Percentiles rank a stretch among this genome's conserved stretches.
phyloP scores from a whole-genome alignment of 768 basidiomycete species.

The Rhodocollybia butyracea region DNA sequence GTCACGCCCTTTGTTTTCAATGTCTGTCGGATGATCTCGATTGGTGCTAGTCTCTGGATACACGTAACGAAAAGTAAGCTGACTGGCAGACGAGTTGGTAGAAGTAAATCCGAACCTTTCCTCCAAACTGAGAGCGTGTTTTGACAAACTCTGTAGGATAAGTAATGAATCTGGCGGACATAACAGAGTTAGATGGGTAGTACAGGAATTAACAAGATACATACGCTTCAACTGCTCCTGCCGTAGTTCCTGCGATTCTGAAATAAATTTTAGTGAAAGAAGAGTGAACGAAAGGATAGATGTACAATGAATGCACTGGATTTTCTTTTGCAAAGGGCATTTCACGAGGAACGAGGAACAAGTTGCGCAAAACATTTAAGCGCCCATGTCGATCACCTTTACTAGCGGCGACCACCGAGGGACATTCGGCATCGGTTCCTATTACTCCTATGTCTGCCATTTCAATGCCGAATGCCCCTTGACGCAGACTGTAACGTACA shows the following conservation, averaged over 20 bases:
- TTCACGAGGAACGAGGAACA: background rate
- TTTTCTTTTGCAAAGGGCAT: constrained; percentile 71
- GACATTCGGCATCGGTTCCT: no score
- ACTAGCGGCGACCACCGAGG: no score
- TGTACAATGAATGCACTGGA: constrained; percentile 72
- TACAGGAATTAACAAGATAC: constrained; percentile 19
- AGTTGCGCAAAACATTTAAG: no score
- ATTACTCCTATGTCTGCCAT: no score
- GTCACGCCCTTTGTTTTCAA: constrained; percentile 68
- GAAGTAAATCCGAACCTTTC: background rate
- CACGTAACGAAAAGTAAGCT: background rate
- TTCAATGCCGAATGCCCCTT: no score
- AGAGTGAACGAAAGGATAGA: background rate
- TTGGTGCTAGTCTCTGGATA: constrained; percentile 57
- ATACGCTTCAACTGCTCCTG: constrained; percentile 91
- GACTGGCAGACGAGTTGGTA: no score
- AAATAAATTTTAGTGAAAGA: background rate
- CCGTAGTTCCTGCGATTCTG: constrained; percentile 82
- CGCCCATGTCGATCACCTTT: no score
- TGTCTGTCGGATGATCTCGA: constrained; percentile 74
- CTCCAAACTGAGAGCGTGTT: constrained; percentile 68
- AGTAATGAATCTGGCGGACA: constrained; percentile 57
- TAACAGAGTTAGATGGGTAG: background rate
- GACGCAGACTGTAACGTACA: no score
- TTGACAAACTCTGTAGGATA: constrained; percentile 93